Percentiles rank a stretch among this genome's conserved stretches.
phyloP scores from a whole-genome alignment of 129 eudicot genomes.

The Silybum marianum region DNA sequence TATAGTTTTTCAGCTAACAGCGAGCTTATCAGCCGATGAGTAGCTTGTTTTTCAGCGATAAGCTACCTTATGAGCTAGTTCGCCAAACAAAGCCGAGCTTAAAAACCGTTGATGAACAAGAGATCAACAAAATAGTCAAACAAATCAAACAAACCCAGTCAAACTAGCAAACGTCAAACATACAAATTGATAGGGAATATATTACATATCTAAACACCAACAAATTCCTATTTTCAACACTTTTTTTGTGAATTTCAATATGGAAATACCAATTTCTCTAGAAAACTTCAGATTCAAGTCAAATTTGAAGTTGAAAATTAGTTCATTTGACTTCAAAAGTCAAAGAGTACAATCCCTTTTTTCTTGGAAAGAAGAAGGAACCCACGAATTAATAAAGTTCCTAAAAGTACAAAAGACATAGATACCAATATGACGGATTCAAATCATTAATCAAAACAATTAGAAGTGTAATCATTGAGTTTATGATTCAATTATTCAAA shows the following conservation, averaged over 20 bases:
- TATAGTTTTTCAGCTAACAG: neutral
- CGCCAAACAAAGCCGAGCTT: neutral
- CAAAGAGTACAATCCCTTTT: constrained; percentile 15
- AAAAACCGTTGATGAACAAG: neutral
- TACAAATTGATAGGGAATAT: neutral
- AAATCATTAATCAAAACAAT: neutral
- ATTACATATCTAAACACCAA: neutral
- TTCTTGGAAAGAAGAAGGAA: neutral
- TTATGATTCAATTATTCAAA: neutral
- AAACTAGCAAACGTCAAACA: neutral
- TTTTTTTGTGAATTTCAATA: neutral
- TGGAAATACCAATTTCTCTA: neutral
- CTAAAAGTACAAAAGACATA: neutral
- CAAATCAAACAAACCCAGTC: neutral
- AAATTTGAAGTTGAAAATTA: constrained; percentile 17
- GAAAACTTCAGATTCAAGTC: constrained; percentile 12
- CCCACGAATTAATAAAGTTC: neutral
- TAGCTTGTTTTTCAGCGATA: neutral
- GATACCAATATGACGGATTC: neutral
- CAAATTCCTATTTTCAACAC: neutral
- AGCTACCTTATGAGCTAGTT: neutral
- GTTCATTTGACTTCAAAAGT: constrained; percentile 23
- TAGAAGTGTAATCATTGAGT: neutral
- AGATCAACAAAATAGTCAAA: neutral
- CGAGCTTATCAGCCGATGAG: neutral